A percentile compares a stretch with the other conserved stretches of the same genome.
Evolutionary conservation across 352 stramenopile genomes (phyloP).

Genomic region (Phytophthora pistaciae): DNA sequence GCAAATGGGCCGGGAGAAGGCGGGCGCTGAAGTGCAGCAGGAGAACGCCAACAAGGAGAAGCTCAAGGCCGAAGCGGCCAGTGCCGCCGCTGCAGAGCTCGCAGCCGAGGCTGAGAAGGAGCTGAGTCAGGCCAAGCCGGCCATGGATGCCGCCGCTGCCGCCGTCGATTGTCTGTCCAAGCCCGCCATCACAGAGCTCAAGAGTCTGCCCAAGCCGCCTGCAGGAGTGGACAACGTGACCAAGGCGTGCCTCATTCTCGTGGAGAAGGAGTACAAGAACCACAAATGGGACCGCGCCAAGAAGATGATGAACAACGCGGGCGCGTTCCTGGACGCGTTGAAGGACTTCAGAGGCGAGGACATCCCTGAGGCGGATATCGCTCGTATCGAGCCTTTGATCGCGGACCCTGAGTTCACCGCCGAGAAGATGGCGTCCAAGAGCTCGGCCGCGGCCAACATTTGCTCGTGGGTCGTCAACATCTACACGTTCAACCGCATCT

Average conservation of each 20-base stretch:
- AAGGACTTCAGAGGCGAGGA: constrained; percentile 95
- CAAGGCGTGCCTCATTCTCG: constrained; percentile 96
- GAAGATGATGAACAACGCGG: constrained; percentile 99
- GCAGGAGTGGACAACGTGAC: constrained; percentile 97
- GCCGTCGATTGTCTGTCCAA: constrained; percentile 98
- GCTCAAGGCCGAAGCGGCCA: constrained; percentile 93
- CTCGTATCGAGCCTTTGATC: constrained; percentile 92
- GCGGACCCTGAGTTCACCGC: constrained; percentile 94
- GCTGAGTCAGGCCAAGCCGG: constrained; percentile 95
- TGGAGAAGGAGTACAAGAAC: constrained; percentile 98
- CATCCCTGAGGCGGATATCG: constrained; percentile 96
- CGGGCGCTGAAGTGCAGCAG: constrained; percentile 94
- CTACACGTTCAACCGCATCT: constrained; percentile 98
- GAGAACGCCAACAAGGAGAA: constrained; percentile 96
- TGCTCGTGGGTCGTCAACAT: constrained; percentile 99
- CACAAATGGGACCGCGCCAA: constrained; percentile 99
- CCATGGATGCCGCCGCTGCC: constrained; percentile 96
- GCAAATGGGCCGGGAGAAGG: constrained; percentile 95
- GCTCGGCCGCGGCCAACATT: constrained; percentile 96
- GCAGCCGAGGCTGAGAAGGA: constrained; percentile 96
- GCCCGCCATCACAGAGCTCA: constrained; percentile 96
- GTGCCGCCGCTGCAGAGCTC: constrained; percentile 92
- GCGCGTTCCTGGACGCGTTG: constrained; percentile 94
- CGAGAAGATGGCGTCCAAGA: constrained; percentile 98
- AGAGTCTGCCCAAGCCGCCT: constrained; percentile 96